A percentile compares a stretch with the other conserved stretches of the same genome.
These are phyloP conservation scores for Boletellus dicymbophilus DNA, from an alignment of 1,284 basidiomycete genomes.

Conservation along the genomic window DNA sequence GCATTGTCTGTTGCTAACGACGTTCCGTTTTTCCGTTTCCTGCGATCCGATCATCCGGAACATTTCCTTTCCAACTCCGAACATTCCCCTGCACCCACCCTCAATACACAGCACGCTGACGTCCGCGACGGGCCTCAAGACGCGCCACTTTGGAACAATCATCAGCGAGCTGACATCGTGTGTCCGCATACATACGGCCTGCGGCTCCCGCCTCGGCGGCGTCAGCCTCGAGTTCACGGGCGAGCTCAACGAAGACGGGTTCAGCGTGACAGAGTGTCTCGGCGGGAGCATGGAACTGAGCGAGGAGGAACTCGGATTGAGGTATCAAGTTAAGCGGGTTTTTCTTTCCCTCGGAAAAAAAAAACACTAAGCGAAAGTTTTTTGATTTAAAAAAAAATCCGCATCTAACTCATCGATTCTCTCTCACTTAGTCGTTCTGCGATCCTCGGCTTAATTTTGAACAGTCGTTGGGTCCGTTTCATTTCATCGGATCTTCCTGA, in stretches of 20 bases:
- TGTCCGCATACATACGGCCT: conserved; percentile 77
- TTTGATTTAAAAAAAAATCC: no score
- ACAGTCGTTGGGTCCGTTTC: conserved; percentile 69
- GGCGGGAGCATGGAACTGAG: conserved; percentile 82
- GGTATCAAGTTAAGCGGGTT: conserved; percentile 86
- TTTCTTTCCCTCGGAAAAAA: no score
- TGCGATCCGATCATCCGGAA: no score
- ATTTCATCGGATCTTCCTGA: not conserved
- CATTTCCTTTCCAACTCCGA: no score
- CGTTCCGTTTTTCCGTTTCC: no score
- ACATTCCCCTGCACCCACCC: no score
- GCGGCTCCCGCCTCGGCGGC: conserved; percentile 83
- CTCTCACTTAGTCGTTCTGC: conserved; percentile 64
- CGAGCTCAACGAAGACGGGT: conserved; percentile 91
- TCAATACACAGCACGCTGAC: conserved; percentile 81
- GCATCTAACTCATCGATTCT: conserved; percentile 5
- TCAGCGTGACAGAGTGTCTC: conserved; percentile 86
- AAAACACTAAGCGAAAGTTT: no score
- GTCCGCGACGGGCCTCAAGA: conserved; percentile 79
- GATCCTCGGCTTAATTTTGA: conserved; percentile 84
- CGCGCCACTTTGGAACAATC: conserved; percentile 90
- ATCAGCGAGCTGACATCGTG: conserved; percentile 86
- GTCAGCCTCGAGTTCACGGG: conserved; percentile 97
- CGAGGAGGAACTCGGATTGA: conserved; percentile 70
- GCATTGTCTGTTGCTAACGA: no score